Evolutionary conservation across 805 yeast genomes (phyloP).

Genomic region (Hemisphaericaspora nanyangensis): DNA sequence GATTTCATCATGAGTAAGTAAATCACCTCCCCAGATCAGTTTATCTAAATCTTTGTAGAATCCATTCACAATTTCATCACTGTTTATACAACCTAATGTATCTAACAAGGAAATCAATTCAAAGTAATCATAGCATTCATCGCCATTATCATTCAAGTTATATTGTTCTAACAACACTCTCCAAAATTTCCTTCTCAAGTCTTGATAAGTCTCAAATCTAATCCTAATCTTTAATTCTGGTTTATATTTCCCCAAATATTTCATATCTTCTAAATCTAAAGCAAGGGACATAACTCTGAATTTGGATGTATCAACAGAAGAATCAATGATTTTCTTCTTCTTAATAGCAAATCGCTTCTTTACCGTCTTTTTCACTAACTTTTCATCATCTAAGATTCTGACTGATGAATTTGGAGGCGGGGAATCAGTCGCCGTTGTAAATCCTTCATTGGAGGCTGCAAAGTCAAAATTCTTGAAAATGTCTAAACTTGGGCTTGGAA

Average conservation of each 20-base stretch:
- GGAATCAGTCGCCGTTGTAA: conserved; percentile 7
- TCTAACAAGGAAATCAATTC: conserved; percentile 67
- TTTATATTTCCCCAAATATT: conserved; percentile 30
- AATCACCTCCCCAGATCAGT: conserved; percentile 53
- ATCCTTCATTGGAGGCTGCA: conserved; percentile 5
- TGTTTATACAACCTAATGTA: conserved; percentile 49
- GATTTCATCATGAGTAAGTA: conserved; percentile 41
- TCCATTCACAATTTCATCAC: conserved; percentile 50
- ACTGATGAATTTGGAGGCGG: conserved; percentile 6
- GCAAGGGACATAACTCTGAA: conserved; percentile 40
- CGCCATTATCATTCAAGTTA: conserved; percentile 33
- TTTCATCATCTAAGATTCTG: conserved; percentile 8
- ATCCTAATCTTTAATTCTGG: conserved; percentile 60
- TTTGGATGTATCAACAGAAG: conserved; percentile 33
- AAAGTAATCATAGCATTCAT: conserved; percentile 41
- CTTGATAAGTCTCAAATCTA: conserved; percentile 63
- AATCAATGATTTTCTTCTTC: conserved; percentile 23
- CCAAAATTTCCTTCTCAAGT: conserved; percentile 70
- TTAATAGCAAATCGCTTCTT: conserved; percentile 24
- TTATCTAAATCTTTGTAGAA: conserved; percentile 47
- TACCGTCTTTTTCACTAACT: conserved; percentile 11
- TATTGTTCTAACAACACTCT: conserved; percentile 53
- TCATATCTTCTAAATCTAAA: conserved; percentile 26
- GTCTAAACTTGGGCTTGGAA: not conserved
- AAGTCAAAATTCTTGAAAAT: not conserved